Percentiles rank a stretch among this genome's conserved stretches.
Evolutionary conservation across 805 yeast genomes (phyloP).

Genomic region (Candida succiphila): DNA sequence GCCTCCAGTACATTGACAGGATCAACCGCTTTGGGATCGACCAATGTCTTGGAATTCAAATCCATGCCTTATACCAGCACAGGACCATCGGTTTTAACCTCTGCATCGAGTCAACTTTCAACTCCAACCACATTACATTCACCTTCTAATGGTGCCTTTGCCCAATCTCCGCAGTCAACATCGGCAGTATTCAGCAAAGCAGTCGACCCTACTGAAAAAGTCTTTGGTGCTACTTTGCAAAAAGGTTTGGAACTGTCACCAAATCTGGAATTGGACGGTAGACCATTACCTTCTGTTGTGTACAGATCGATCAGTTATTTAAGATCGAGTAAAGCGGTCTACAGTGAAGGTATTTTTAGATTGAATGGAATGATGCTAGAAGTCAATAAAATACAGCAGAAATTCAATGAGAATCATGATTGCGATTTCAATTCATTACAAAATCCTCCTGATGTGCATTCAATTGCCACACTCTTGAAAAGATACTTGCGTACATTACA

Average conservation of each 20-base stretch:
- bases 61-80: slow-evolving; percentile 22
- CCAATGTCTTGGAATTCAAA: slow-evolving; percentile 22
- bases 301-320: slow-evolving; percentile 67
- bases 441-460: slow-evolving; percentile 61
- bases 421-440: slow-evolving; percentile 46
- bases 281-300: slow-evolving; percentile 62
- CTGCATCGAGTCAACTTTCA: neutral
- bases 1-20: slow-evolving; percentile 1
- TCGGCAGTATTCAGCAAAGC: neutral
- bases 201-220: slow-evolving; percentile 20
- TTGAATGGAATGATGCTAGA: slow-evolving; percentile 80
- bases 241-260: slow-evolving; percentile 44
- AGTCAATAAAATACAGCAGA: slow-evolving; percentile 57
- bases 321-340: slow-evolving; percentile 55
- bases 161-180: neutral
- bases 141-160: neutral
- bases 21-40: slow-evolving; percentile 3
- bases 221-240: slow-evolving; percentile 59
- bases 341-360: slow-evolving; percentile 86
- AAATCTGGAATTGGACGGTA: slow-evolving; percentile 28
- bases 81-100: slow-evolving; percentile 3
- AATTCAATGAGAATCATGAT: slow-evolving; percentile 60
- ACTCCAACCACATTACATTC: neutral
- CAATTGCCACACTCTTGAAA: slow-evolving; percentile 79
- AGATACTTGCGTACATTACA: slow-evolving; percentile 75